Evolutionary conservation across 163 green algal species (phyloP).

Genomic region (Scenedesmus sp.): DNA sequence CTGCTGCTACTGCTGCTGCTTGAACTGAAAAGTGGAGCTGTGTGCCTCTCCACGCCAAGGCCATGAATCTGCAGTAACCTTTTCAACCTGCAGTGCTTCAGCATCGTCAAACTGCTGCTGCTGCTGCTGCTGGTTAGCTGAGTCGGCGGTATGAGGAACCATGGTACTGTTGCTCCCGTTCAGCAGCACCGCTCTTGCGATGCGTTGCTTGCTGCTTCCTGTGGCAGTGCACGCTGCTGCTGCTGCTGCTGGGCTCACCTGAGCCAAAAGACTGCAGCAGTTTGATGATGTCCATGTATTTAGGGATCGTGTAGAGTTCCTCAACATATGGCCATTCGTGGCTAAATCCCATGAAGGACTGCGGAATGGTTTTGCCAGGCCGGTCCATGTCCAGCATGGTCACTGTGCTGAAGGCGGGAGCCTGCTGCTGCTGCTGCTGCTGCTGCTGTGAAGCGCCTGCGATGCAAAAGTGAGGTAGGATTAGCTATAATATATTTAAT

Average conservation of each 20-base stretch:
- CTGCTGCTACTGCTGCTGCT: not conserved
- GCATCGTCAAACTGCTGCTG: too few species aligned
- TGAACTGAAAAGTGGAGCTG: too few species aligned
- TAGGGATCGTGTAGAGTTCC: constrained; percentile 27
- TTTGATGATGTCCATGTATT: constrained; percentile 49
- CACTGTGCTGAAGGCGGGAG: constrained; percentile 13
- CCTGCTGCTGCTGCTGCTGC: too few species aligned
- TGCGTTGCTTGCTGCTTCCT: not conserved
- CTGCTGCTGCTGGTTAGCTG: not conserved
- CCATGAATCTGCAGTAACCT: too few species aligned
- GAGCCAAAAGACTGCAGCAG: constrained; percentile 44
- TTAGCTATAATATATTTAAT: not conserved
- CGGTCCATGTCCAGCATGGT: constrained; percentile 21
- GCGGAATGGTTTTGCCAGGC: constrained; percentile 31
- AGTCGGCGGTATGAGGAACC: not conserved
- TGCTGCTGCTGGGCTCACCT: not conserved
- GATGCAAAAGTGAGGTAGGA: not conserved
- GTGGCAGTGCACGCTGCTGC: not conserved
- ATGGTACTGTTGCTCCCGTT: not conserved
- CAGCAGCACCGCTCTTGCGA: not conserved
- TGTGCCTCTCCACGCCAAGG: too few species aligned
- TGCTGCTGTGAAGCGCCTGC: not conserved
- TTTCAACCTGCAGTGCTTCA: too few species aligned
- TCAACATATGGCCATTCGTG: constrained; percentile 57
- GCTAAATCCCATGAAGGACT: constrained; percentile 54